Percentiles rank a stretch among this genome's conserved stretches.
Conservation (phyloP, 1,139 yeast genomes). For the Suhomyces bribrorum region DNA sequence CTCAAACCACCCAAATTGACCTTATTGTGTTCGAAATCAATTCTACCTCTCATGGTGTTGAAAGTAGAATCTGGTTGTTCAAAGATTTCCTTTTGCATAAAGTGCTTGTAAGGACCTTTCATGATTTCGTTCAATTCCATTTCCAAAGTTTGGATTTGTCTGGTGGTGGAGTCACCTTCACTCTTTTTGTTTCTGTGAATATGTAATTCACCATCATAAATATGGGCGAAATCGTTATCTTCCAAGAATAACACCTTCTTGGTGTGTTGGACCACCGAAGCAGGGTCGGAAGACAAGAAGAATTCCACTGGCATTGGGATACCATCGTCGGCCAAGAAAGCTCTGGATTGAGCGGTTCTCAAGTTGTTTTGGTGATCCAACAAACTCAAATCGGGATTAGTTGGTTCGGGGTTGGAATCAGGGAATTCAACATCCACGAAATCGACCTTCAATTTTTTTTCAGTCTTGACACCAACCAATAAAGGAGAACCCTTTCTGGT, state of each 20-base stretch:
- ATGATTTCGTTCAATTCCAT: slow-evolving; percentile 96
- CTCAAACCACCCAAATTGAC: slow-evolving; percentile 91
- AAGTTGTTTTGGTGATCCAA: slow-evolving; percentile 53
- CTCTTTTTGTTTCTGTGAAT: slow-evolving; percentile 94
- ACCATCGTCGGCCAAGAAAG: slow-evolving; percentile 88
- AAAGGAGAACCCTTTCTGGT: slow-evolving; percentile 98
- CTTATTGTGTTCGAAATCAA: slow-evolving; percentile 78
- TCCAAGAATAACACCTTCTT: slow-evolving; percentile 94
- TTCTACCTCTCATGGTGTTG: slow-evolving; percentile 99
- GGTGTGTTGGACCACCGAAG: slow-evolving; percentile 97
- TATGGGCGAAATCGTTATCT: slow-evolving; percentile 98
- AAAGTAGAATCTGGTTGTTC: slow-evolving; percentile 98
- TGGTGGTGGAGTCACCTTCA: slow-evolving; percentile 87
- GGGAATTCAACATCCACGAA: slow-evolving; percentile 98
- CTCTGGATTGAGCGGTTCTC: slow-evolving; percentile 91
- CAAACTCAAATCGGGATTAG: slow-evolving; percentile 28
- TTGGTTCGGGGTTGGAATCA: slow-evolving; percentile 33
- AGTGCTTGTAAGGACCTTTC: slow-evolving; percentile 96
- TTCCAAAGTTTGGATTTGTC: slow-evolving; percentile 95
- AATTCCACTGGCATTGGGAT: slow-evolving; percentile 94
- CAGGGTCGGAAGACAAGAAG: slow-evolving; percentile 95
- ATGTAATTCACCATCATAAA: slow-evolving; percentile 96
- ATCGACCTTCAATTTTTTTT: slow-evolving; percentile 92
- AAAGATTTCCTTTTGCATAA: slow-evolving; percentile 98
- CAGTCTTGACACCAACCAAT: slow-evolving; percentile 95